Evolutionary conservation across 805 yeast species (phyloP).

Genomic region (Hermanozyma aechmeae): DNA sequence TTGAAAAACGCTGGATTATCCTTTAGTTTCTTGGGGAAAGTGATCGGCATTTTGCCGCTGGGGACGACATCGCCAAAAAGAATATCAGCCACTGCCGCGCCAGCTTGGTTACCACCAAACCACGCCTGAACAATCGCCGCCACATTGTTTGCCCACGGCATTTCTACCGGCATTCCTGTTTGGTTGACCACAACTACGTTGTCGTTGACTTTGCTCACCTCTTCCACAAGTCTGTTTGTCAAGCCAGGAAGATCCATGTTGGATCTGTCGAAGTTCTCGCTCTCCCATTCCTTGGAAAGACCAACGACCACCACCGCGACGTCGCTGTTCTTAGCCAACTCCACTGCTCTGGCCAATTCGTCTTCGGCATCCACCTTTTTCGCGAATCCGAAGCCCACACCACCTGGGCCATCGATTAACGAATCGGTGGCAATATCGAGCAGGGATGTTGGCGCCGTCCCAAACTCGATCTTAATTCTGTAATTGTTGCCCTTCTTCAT

Average conservation of each 20-base stretch:
- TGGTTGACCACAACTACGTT: not conserved
- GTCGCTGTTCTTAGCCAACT: not conserved
- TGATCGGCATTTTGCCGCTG: not conserved
- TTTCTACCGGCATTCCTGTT: not conserved
- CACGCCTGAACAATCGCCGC: not conserved
- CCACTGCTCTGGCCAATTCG: not conserved
- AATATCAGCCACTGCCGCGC: not conserved
- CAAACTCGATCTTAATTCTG: conserved; percentile 1
- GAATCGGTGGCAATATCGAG: conserved; percentile 8
- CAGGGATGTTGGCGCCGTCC: conserved; percentile 6
- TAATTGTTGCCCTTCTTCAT: conserved; percentile 6
- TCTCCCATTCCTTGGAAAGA: not conserved
- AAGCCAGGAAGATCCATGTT: not conserved
- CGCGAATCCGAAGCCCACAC: conserved; percentile 6
- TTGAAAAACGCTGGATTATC: too few relatives aligned
- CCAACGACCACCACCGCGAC: not conserved
- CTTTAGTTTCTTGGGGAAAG: not conserved
- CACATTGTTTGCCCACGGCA: not conserved
- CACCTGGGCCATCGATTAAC: conserved; percentile 17
- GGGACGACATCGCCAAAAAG: not conserved
- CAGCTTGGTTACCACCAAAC: not conserved
- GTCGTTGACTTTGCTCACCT: not conserved
- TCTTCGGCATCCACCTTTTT: too few relatives aligned
- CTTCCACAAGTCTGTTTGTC: not conserved
- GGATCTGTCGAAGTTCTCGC: not conserved